Evolutionary conservation across 306 rosid genomes (phyloP).

Genomic region (Macrotyloma uniflorum): DNA sequence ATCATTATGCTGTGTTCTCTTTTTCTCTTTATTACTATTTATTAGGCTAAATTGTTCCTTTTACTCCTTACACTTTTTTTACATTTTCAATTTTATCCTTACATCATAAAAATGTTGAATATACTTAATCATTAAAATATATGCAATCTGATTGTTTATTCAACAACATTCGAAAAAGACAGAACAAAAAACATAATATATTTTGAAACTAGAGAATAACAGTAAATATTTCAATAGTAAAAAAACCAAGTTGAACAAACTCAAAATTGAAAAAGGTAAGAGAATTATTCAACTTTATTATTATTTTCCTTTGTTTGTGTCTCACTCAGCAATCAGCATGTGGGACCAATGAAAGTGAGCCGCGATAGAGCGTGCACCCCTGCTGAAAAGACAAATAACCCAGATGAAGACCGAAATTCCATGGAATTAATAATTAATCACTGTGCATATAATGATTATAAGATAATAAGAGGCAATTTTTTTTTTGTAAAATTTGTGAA

Average conservation of each 20-base stretch:
- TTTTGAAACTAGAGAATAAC: not conserved
- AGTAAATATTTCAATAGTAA: too few relatives aligned
- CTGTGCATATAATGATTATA: not conserved
- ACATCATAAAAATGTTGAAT: too few relatives aligned
- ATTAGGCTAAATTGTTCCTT: not conserved
- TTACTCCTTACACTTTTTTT: too few relatives aligned
- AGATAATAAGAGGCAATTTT: not conserved
- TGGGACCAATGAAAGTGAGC: constrained; percentile 14
- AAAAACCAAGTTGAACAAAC: too few relatives aligned
- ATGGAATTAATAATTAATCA: constrained; percentile 25
- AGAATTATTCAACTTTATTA: not conserved
- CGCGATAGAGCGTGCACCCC: not conserved
- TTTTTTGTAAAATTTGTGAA: not conserved
- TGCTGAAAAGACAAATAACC: not conserved
- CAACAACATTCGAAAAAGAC: too few relatives aligned
- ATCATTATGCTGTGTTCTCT: constrained; percentile 17
- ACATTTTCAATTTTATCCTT: too few relatives aligned
- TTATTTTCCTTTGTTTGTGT: not conserved
- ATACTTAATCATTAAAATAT: too few relatives aligned
- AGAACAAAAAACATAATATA: too few relatives aligned
- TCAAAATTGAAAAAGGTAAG: too few relatives aligned
- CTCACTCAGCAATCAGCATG: not conserved
- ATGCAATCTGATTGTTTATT: too few relatives aligned
- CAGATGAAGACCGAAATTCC: not conserved
- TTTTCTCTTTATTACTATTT: not conserved